These are phyloP conservation scores for Amphibolis antarctica DNA, from an alignment of 106 monocot genomes.

Conservation along the genomic window DNA sequence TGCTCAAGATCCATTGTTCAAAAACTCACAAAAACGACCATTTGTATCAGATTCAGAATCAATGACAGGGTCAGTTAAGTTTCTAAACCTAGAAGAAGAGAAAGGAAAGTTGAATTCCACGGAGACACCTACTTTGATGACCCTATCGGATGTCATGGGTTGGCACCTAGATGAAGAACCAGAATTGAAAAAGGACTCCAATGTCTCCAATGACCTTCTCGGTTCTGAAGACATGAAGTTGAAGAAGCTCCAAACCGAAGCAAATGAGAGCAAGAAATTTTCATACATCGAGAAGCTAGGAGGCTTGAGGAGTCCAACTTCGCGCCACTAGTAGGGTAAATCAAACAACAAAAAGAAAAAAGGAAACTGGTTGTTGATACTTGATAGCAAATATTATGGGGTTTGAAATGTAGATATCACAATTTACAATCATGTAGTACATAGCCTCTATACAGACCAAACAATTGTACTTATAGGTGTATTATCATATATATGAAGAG, in stretches of 20 bases:
- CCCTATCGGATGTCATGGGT: conserved; percentile 81
- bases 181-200: conserved; percentile 22
- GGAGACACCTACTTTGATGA: conserved; percentile 44
- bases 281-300: conserved; percentile 40
- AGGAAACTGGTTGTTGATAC: too few species aligned
- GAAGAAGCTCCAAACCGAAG: too few species aligned
- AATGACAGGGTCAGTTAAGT: conserved; percentile 7
- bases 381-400: too few species aligned
- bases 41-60: not conserved
- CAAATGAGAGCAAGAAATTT: conserved; percentile 21
- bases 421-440: too few species aligned
- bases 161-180: conserved; percentile 55
- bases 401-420: too few species aligned
- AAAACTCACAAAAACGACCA: conserved; percentile 12
- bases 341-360: too few species aligned
- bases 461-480: too few species aligned
- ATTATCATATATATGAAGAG: too few species aligned
- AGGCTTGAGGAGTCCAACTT: conserved; percentile 45
- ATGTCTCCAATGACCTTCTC: not conserved
- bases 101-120: conserved; percentile 25
- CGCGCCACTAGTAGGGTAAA: conserved; percentile 2
- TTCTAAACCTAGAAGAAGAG: conserved; percentile 8
- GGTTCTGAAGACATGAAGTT: too few species aligned
- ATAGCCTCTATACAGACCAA: too few species aligned
- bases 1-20: conserved; percentile 27